Conservation (phyloP, 306 rosid genomes). For the Trichosanthes truncata region DNA sequence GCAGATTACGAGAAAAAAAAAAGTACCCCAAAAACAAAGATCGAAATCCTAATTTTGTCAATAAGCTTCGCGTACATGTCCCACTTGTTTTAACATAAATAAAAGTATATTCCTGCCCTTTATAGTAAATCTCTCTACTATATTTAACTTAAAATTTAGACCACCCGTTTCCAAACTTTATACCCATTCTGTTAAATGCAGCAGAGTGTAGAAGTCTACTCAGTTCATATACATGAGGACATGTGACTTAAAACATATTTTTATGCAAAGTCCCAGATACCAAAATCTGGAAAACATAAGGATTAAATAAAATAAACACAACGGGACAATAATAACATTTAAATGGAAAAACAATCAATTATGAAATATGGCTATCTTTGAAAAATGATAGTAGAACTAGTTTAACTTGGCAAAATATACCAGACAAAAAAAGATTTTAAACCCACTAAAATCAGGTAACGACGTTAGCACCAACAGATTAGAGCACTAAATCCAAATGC, state of each 20-base stretch:
- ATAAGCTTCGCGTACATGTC: background rate
- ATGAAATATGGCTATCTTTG: background rate
- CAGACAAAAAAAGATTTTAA: background rate
- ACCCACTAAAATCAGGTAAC: background rate
- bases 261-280: background rate
- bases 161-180: background rate
- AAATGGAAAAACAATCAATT: background rate
- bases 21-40: background rate
- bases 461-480: background rate
- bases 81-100: no score
- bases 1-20: background rate
- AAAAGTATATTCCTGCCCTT: background rate
- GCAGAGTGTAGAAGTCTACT: background rate
- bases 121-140: no score
- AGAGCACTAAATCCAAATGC: background rate
- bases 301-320: background rate
- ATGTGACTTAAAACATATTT: no score
- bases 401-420: background rate
- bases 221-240: background rate
- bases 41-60: background rate
- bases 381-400: background rate
- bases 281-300: background rate
- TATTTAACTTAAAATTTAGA: background rate
- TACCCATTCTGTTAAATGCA: background rate
- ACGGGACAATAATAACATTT: background rate